Evolutionary conservation across 2,329 filamentous ascomycete species (phyloP), one percentile per base, ranked within the genome.

Genomic region (Malbranchea cinnamomea): DNA sequence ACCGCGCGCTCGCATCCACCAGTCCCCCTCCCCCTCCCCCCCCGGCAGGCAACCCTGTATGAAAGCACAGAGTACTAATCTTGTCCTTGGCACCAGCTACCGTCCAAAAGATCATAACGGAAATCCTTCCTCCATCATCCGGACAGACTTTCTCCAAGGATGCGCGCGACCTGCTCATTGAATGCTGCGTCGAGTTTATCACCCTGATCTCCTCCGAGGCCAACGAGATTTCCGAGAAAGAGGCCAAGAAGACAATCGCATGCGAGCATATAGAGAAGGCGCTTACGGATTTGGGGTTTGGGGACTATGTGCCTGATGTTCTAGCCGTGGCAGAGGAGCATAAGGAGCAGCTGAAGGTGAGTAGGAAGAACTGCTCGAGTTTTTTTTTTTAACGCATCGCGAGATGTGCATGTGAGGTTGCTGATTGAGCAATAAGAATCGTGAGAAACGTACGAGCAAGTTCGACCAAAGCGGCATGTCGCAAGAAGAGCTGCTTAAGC

Each of bases 141-240:
- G 82, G 83, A 29, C 71, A 92, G 38, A 77, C 80, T 2, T 95
- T 95, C 52, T 82, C 85, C 24, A 94, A 93, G 54, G 89, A 98
- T 47, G 85, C 87, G 8, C 78, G 89, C 36, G 89, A 98, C 50
- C 67, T 95, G 2, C 67, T 98, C 30, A 98, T 98, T 47, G 89
- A 95, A 62, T 95, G 89, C 62, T 98, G 89, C 50, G 87, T 98
- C 48, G 89, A 98, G 56, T 98, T 98, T 56, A 94, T 98, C 56
- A 95, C 89, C 11, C 72, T 98, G 47, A 80, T 98, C 44, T 94
- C 85, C n/a, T 92, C 83, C 27, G 87, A 98, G 61, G 89, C 89
- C 38, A 98, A 98, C 57, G 89, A 98, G 47, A 98, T 98, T 41
- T 91, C 85, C 8, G 89, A 98, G 54, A 93, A 93, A 57, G 89